Percentiles rank a stretch among this genome's conserved stretches.
Evolutionary conservation across 805 yeast genomes (phyloP).

Genomic region (Myxozyma melibiosi): DNA sequence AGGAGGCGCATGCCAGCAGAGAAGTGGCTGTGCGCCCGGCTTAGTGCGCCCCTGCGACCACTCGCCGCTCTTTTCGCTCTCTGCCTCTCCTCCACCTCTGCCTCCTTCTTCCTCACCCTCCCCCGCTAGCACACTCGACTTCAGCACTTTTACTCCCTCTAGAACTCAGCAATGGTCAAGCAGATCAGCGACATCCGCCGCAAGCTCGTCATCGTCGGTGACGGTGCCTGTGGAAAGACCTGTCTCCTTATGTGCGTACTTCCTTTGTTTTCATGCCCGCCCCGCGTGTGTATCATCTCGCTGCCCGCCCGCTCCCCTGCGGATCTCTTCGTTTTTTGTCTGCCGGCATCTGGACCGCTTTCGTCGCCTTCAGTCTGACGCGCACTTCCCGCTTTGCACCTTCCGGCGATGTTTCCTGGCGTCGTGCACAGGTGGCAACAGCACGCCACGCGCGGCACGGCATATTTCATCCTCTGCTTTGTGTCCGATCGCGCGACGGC

Average conservation of each 20-base stretch:
- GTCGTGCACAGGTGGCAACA: background rate
- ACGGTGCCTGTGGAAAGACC: slow-evolving; percentile 97
- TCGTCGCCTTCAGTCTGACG: background rate
- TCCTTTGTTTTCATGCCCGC: slow-evolving; percentile 3
- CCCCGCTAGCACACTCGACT: background rate
- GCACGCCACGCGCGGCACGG: slow-evolving; percentile 1
- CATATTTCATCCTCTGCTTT: background rate
- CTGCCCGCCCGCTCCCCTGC: background rate
- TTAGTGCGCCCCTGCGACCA: slow-evolving; percentile 5
- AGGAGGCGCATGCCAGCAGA: slow-evolving; percentile 2
- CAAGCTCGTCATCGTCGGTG: slow-evolving; percentile 92
- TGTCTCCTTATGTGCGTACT: slow-evolving; percentile 67
- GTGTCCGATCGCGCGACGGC: too few species aligned
- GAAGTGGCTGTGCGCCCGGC: slow-evolving; percentile 9
- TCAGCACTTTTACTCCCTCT: background rate
- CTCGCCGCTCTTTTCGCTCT: slow-evolving; percentile 9
- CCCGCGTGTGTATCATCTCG: background rate
- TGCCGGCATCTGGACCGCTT: background rate
- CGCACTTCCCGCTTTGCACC: background rate
- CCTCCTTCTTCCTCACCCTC: background rate
- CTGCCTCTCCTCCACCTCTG: background rate
- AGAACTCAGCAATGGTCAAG: slow-evolving; percentile 21
- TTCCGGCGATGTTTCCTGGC: background rate
- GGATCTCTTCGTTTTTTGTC: background rate
- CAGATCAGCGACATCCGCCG: slow-evolving; percentile 36